A percentile compares a stretch with the other conserved stretches of the same genome.
Conservation (phyloP, 306 rosid genomes). For the Castanea sativa region DNA sequence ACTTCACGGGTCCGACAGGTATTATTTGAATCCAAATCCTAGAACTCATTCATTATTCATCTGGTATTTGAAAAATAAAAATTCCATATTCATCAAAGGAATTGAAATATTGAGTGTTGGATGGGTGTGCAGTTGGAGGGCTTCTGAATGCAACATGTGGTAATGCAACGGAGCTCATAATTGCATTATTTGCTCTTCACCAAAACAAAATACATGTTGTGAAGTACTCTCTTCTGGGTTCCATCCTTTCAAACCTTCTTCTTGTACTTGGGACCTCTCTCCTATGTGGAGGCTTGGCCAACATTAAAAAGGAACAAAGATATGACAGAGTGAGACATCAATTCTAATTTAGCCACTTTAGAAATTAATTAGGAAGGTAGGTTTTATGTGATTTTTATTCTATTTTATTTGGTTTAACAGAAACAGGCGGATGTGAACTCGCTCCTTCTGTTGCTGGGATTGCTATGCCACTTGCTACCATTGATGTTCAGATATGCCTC, state of each 20-base stretch:
- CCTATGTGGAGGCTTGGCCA: constrained; percentile 50
- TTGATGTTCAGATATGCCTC: constrained; percentile 50
- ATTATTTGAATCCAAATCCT: neutral
- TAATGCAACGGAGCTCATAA: constrained; percentile 55
- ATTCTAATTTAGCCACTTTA: no score
- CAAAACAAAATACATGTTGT: constrained; percentile 48
- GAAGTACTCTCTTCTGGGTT: constrained; percentile 58
- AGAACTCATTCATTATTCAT: neutral
- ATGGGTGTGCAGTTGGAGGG: constrained; percentile 45
- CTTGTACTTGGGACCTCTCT: constrained; percentile 60
- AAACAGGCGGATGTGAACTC: constrained; percentile 89
- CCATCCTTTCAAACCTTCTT: constrained; percentile 62
- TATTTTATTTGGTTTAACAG: constrained; percentile 38
- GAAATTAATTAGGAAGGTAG: no score
- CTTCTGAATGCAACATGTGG: constrained; percentile 70
- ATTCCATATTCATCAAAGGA: neutral
- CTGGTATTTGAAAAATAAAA: neutral
- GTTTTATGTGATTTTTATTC: neutral
- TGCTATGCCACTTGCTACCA: constrained; percentile 86
- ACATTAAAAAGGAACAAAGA: constrained; percentile 30
- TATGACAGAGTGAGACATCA: constrained; percentile 42
- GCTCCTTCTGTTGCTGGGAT: constrained; percentile 61
- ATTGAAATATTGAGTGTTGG: neutral
- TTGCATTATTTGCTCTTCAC: constrained; percentile 46
- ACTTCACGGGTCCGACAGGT: constrained; percentile 92